Base-by-base conservation (phyloP, 306 rosid genomes). In the Comarum palustre region DNA sequence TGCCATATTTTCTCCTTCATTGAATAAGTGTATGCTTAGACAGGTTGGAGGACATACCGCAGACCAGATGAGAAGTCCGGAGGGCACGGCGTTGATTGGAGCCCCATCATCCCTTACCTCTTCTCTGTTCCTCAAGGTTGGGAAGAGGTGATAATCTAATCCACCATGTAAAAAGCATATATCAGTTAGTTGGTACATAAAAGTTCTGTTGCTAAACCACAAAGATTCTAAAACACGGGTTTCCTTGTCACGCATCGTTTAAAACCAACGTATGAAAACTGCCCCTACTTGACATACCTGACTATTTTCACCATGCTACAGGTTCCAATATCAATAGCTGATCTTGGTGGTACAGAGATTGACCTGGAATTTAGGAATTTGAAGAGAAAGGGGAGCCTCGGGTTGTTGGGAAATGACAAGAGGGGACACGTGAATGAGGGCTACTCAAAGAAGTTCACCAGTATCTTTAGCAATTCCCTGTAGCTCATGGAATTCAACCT, bases 71-170 rank as follows among this genome's bases (percentile, higher is more conserved):
- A 91, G 74, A 94, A 94, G 77, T 94, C 99, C 3, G 99, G 99
- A 77, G 99, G 99, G 77, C 96, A 94, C 71, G 99, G 99, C 36
- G 97, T 94, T 69, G 99, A 97, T 73, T 94, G 99, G 99, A 94
- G 99, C 86, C 99, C 99, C 59, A 94, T 94, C 69, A 94, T 94
- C 69, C 99, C 99, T 60, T 94, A 94, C 59, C 38, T 55, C 61
- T 94, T 94, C 83, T 75, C 81, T 45, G 99, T 94, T 68, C 97
- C 97, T 52, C 87, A 85, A 82, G 96, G 82, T 67, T 94, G 99
- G 99, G 93, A 87, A 69, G 99, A 94, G 97, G 99, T 94, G 68
- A 77, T 59, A 25, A 62, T 73, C 61, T 48, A 38, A 20, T 50
- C 31, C 25, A 51, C 66, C 39, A 16, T 22, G 51, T 15, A 48